Evolutionary conservation across 345 rosid genomes (phyloP), one percentile per base, ranked within the genome.

Genomic region (Gossypium arboreum): DNA sequence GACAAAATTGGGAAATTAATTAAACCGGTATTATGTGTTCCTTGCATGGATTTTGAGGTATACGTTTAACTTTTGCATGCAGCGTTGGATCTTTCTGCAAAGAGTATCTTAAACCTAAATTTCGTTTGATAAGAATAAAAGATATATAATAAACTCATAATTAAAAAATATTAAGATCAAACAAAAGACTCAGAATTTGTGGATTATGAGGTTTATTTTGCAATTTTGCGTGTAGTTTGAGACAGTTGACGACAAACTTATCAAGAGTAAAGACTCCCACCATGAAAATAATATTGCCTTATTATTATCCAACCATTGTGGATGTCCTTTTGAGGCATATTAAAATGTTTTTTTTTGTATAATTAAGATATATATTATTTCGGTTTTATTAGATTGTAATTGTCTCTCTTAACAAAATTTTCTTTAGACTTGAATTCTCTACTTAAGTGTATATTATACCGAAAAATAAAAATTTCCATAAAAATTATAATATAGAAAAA

Each of bases 141-240:
- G 3, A 27, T 27, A 27, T 27, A 27, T 27, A 27, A 27, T 27
- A 67, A 34, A 67, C 47, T 67, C 18, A 20, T 67, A 22, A 12
- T 27, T n/a, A 45, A 45, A 44, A 11, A 44, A 67, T 27, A 12
- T 44, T 2, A 7, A 12, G 9, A 20, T 44, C 18, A 52, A 60
- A 45, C 22, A 60, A 22, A 59, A 48, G 78, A 79, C 84, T 81
- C 75, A 51, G n/a, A 17, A 10, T 72, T 61, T 81, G 78, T 58
- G 62, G 79, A 81, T 68, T 62, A 72, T 75, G 79, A 72, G 78
- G 81, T 48, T 74, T 43, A 12, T 68, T 17, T 69, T 24, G 12
- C 62, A 15, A n/a, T 11, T 47, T 69, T 25, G 56, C 48, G 58
- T 41, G 41, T 43, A 34, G 12, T 73, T 62, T 78, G 18, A 71